phyloP scores from a whole-genome alignment of 306 rosid species.

The Carpinus fangiana region DNA sequence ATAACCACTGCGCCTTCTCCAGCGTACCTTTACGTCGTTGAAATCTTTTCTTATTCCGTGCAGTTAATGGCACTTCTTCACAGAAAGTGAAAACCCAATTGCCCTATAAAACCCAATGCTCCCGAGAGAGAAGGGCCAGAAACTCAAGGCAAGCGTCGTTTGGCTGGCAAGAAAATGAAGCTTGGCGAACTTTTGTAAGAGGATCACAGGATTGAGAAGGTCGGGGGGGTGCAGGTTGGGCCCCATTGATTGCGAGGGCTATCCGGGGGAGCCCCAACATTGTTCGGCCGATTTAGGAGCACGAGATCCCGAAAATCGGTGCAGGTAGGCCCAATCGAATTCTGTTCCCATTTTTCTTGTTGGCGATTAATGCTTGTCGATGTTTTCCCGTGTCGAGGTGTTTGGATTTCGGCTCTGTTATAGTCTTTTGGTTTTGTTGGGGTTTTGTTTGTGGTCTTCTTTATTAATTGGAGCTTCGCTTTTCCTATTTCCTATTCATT shows the following conservation, averaged over 20 bases:
- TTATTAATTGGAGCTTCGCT: not conserved
- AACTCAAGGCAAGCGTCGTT: slow-evolving; percentile 19
- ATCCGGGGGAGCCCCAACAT: slow-evolving; percentile 44
- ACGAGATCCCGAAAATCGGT: slow-evolving; percentile 59
- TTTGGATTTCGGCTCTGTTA: slow-evolving; percentile 7
- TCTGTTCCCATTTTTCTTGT: slow-evolving; percentile 3
- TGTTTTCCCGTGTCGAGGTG: slow-evolving; percentile 5
- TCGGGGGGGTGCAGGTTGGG: slow-evolving; percentile 35
- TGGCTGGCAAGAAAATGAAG: slow-evolving; percentile 37
- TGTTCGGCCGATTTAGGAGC: slow-evolving; percentile 56
- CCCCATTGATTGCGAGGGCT: slow-evolving; percentile 45
- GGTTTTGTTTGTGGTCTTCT: slow-evolving; percentile 20
- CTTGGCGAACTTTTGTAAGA: not conserved
- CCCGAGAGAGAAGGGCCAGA: slow-evolving; percentile 14
- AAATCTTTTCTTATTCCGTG: not conserved
- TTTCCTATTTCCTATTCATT: slow-evolving; percentile 11
- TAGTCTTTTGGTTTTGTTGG: slow-evolving; percentile 27
- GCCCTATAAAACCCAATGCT: not conserved
- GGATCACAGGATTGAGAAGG: slow-evolving; percentile 26
- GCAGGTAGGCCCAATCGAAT: slow-evolving; percentile 43
- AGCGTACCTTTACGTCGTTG: not conserved
- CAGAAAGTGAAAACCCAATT: not conserved
- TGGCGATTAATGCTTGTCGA: slow-evolving; percentile 18
- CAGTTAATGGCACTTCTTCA: not conserved
- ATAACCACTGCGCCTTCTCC: not conserved